Conservation (phyloP, 2,329 filamentous ascomycete genomes). For the Aschersonia sp. region DNA sequence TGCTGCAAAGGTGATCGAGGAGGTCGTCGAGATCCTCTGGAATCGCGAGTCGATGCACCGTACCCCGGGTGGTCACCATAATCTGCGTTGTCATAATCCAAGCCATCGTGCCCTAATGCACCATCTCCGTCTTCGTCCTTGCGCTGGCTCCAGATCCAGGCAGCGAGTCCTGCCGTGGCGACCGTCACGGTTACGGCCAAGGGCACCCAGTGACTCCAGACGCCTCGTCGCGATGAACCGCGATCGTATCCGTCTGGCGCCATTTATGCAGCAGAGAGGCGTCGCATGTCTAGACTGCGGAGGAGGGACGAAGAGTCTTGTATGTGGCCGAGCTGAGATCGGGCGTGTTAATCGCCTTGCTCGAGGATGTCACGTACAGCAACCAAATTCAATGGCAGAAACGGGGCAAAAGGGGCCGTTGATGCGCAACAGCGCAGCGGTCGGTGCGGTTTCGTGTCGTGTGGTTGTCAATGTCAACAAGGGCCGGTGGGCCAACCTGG, state of each 20-base stretch:
- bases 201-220: conserved; percentile 78
- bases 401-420: background rate
- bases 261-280: conserved; percentile 27
- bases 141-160: conserved; percentile 90
- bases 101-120: conserved; percentile 34
- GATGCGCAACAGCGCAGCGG: too few relatives aligned
- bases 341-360: too few relatives aligned
- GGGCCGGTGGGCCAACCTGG: background rate
- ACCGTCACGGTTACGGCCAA: conserved; percentile 75
- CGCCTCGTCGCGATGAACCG: conserved; percentile 42
- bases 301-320: too few relatives aligned
- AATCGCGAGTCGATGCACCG: conserved; percentile 24
- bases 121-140: conserved; percentile 60
- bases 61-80: conserved; percentile 38
- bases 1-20: conserved; percentile 12
- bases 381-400: background rate
- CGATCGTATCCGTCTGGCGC: conserved; percentile 44
- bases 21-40: conserved; percentile 17
- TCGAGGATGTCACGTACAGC: too few relatives aligned
- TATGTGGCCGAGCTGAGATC: too few relatives aligned
- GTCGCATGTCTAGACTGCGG: conserved; percentile 16
- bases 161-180: conserved; percentile 71
- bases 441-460: too few relatives aligned
- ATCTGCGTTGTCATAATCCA: conserved; percentile 32
- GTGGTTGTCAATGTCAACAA: background rate